A percentile compares a stretch with the other conserved stretches of the same genome.
Evolutionary conservation across 192 early-diverging fungal genomes (phyloP).

Genomic region (Diversispora epigaea): DNA sequence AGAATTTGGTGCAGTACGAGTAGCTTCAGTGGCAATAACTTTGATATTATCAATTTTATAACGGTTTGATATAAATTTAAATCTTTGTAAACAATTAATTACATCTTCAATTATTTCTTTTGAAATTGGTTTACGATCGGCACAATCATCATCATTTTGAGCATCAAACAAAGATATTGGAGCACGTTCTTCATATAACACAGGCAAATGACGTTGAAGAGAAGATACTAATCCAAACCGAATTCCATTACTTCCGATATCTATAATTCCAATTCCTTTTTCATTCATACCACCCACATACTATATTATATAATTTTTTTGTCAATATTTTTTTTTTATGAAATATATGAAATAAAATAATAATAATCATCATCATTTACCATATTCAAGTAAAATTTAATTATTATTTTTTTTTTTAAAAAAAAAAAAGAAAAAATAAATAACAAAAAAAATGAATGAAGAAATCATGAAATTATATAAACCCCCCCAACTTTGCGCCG

Average conservation of each 20-base stretch:
- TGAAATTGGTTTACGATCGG: conserved; percentile 38
- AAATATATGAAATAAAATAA: no score
- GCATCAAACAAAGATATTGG: conserved; percentile 56
- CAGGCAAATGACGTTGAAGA: conserved; percentile 48
- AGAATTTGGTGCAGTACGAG: conserved; percentile 52
- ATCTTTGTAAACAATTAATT: conserved; percentile 49
- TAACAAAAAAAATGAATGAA: no score
- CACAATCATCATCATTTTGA: conserved; percentile 31
- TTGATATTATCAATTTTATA: conserved; percentile 45
- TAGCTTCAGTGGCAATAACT: conserved; percentile 60
- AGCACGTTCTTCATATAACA: conserved; percentile 56
- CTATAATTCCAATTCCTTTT: conserved; percentile 46
- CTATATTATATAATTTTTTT: no score
- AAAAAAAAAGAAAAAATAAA: no score
- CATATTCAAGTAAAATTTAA: no score
- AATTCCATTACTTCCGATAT: conserved; percentile 63
- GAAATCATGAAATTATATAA: no score
- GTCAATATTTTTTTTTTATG: no score
- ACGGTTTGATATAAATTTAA: conserved; percentile 47
- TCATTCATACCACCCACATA: conserved; percentile 21
- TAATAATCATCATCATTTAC: no score
- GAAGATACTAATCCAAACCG: conserved; percentile 55
- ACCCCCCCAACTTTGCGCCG: no score
- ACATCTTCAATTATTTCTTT: conserved; percentile 49
- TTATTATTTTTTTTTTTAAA: no score